These are phyloP conservation scores for Petunia axillaris DNA, from an alignment of 257 asterid species.

Conservation along the genomic window DNA sequence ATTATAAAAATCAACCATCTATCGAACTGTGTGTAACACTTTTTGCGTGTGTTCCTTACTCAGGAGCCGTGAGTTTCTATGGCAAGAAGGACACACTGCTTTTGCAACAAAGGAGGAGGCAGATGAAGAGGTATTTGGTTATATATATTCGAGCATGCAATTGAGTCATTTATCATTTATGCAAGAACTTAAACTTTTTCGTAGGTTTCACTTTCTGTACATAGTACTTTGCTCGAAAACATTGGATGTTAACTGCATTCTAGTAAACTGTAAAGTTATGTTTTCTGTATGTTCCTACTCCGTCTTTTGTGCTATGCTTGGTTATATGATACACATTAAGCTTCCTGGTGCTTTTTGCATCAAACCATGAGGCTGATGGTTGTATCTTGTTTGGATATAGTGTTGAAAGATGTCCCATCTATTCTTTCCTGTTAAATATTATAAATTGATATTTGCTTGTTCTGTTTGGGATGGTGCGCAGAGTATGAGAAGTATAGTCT, in stretches of 20 bases:
- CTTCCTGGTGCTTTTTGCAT: background rate
- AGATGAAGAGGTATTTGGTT: constrained; percentile 71
- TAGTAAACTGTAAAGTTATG: background rate
- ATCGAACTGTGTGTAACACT: background rate
- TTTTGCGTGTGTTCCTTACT: constrained; percentile 21
- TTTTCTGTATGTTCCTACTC: background rate
- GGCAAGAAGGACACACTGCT: constrained; percentile 99
- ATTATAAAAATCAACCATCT: background rate
- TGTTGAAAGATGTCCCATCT: background rate
- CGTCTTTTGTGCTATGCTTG: background rate
- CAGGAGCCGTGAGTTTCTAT: constrained; percentile 98
- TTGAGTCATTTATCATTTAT: background rate
- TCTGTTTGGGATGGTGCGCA: constrained; percentile 8
- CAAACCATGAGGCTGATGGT: constrained; percentile 1
- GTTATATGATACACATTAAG: background rate
- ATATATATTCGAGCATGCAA: constrained; percentile 24
- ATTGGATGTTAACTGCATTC: background rate
- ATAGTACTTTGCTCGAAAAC: background rate
- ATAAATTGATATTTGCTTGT: background rate
- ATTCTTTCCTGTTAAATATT: background rate
- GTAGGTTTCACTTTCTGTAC: background rate
- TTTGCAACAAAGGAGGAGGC: constrained; percentile 97
- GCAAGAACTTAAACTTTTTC: background rate
- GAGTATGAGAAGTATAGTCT: background rate
- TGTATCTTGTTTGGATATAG: constrained; percentile 1